Conservation (phyloP, 169 alveolate genomes). For the Cryptosporidium felis region DNA sequence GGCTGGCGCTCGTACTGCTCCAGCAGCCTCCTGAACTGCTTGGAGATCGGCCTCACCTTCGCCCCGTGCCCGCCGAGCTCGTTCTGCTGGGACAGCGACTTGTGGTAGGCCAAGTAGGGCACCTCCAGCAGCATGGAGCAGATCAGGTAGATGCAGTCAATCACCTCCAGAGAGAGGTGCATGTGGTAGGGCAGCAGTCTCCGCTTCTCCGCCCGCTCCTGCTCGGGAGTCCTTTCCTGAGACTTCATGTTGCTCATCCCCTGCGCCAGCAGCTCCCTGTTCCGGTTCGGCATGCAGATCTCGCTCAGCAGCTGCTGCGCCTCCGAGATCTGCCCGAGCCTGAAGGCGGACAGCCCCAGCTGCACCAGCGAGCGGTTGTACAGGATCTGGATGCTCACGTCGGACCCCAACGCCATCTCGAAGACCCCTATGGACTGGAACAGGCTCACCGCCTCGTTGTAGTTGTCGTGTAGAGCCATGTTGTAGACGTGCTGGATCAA, state of each 20-base stretch:
- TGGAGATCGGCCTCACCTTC: slow-evolving; percentile 77
- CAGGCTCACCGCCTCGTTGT: slow-evolving; percentile 87
- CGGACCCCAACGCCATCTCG: slow-evolving; percentile 88
- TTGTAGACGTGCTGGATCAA: slow-evolving; percentile 87
- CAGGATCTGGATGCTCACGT: slow-evolving; percentile 90
- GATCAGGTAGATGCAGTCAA: slow-evolving; percentile 92
- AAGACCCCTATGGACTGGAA: slow-evolving; percentile 86
- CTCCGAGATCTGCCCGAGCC: slow-evolving; percentile 91
- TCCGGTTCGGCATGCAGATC: slow-evolving; percentile 89
- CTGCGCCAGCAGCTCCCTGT: slow-evolving; percentile 95
- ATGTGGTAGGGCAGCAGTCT: slow-evolving; percentile 95
- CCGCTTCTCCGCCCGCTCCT: slow-evolving; percentile 94
- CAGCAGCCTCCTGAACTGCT: slow-evolving; percentile 91
- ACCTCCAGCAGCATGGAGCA: slow-evolving; percentile 91
- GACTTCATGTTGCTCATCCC: slow-evolving; percentile 86
- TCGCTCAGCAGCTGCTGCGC: slow-evolving; percentile 91
- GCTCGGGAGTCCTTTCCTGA: slow-evolving; percentile 92
- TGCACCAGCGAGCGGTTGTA: slow-evolving; percentile 94
- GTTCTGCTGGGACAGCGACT: slow-evolving; percentile 73
- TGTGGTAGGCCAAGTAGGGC: slow-evolving; percentile 87
- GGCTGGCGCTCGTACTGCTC: slow-evolving; percentile 92
- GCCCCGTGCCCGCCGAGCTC: slow-evolving; percentile 73
- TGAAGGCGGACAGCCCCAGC: slow-evolving; percentile 96
- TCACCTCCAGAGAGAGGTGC: slow-evolving; percentile 95
- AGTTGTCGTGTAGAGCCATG: slow-evolving; percentile 87